Conservation (phyloP, 1,284 basidiomycete species). For the Termitomyces sp. region DNA sequence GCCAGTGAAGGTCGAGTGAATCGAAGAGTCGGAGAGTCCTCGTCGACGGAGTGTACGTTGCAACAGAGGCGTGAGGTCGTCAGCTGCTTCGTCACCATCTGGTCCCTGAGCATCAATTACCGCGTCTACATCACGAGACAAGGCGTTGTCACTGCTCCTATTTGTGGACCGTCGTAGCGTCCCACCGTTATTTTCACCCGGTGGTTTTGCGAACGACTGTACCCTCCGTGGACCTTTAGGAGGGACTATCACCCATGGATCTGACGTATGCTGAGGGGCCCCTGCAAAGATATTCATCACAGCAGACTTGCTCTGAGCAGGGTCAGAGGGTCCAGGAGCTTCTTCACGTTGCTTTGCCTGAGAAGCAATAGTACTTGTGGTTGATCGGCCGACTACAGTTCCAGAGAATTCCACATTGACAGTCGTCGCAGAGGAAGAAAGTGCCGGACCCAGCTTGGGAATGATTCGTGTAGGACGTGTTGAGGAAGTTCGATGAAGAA, state of each 20-base stretch:
- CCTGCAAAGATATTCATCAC: conserved; percentile 84
- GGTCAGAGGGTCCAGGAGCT: conserved; percentile 15
- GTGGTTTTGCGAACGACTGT: conserved; percentile 24
- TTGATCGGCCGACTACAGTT: conserved; percentile 65
- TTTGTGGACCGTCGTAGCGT: conserved; percentile 22
- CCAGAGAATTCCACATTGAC: conserved; percentile 93
- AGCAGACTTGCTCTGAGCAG: conserved; percentile 24
- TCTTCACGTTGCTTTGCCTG: conserved; percentile 13
- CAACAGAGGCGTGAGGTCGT: conserved; percentile 42
- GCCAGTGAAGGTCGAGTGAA: conserved; percentile 74
- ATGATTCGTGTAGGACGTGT: conserved; percentile 30
- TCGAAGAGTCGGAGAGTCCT: conserved; percentile 86
- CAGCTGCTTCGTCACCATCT: conserved; percentile 32
- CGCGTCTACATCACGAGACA: conserved; percentile 73
- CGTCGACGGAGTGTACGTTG: conserved; percentile 70
- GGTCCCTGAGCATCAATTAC: conserved; percentile 57
- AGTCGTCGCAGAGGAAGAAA: conserved; percentile 81
- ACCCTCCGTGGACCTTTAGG: conserved; percentile 39
- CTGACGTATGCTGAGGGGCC: conserved; percentile 49
- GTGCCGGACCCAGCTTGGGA: conserved; percentile 75
- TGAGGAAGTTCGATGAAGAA: conserved; percentile 12
- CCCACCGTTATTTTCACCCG: conserved; percentile 17
- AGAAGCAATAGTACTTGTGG: conserved; percentile 42
- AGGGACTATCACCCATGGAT: conserved; percentile 62
- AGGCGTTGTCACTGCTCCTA: conserved; percentile 21